phyloP scores from a whole-genome alignment of 148 eudicot genomes.

The Fagopyrum homotropicum region DNA sequence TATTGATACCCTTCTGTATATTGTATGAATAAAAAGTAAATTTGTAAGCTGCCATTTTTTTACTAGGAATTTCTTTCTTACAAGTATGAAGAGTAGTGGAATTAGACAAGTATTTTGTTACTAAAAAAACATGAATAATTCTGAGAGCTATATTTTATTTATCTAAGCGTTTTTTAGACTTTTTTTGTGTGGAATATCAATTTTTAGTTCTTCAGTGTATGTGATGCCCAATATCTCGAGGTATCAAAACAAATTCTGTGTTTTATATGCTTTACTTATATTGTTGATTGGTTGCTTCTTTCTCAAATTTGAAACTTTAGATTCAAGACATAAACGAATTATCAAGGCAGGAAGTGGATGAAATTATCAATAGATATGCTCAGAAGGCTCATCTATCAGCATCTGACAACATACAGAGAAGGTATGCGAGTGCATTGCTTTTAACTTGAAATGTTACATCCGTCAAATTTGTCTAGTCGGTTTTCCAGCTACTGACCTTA shows the following conservation, averaged over 20 bases:
- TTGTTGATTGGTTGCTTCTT: constrained; percentile 3
- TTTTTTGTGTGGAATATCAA: not conserved
- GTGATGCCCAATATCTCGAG: not conserved
- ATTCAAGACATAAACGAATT: constrained; percentile 90
- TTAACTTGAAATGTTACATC: not conserved
- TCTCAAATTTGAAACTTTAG: constrained; percentile 29
- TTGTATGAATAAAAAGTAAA: no score
- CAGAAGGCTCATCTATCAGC: constrained; percentile 47
- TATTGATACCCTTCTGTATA: not conserved
- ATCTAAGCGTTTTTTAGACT: not conserved
- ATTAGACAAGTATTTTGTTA: not conserved
- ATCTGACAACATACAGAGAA: constrained; percentile 75
- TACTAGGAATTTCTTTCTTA: not conserved
- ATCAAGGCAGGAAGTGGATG: constrained; percentile 98
- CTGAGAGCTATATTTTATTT: not conserved
- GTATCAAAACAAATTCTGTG: not conserved
- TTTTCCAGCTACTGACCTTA: not conserved
- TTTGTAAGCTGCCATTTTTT: not conserved
- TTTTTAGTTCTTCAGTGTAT: not conserved
- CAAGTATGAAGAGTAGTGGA: not conserved
- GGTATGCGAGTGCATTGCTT: constrained; percentile 31
- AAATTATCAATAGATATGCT: constrained; percentile 50
- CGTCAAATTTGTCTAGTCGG: not conserved
- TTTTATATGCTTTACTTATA: constrained; percentile 7
- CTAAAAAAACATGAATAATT: not conserved